Conservation (phyloP, 1,139 yeast genomes). For the Nakaseomyces delphensis region DNA sequence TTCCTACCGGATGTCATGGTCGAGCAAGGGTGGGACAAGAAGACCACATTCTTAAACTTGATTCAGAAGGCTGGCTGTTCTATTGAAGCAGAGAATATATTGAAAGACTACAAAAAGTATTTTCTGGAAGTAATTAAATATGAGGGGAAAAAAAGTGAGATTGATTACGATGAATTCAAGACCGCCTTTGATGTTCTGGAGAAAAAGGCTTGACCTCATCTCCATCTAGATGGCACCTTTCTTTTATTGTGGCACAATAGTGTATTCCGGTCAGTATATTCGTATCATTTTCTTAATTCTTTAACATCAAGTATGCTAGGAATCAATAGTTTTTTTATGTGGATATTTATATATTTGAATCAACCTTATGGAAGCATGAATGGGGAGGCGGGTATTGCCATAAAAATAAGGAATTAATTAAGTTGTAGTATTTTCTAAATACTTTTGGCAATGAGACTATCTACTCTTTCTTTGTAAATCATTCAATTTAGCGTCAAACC, state of each 20-base stretch:
- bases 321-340: too few relatives aligned
- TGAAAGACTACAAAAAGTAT: constrained; percentile 23
- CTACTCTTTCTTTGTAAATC: too few relatives aligned
- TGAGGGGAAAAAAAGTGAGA: constrained; percentile 26
- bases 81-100: constrained; percentile 13
- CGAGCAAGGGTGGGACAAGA: constrained; percentile 81
- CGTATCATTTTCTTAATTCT: background rate
- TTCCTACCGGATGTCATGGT: constrained; percentile 83
- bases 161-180: constrained; percentile 20
- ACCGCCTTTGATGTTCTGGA: background rate
- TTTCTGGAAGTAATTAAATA: constrained; percentile 29
- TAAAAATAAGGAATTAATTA: too few relatives aligned
- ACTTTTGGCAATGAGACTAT: too few relatives aligned
- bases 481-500: too few relatives aligned
- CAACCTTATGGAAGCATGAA: too few relatives aligned
- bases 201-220: background rate
- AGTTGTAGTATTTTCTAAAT: too few relatives aligned
- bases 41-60: constrained; percentile 60
- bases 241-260: background rate
- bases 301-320: too few relatives aligned
- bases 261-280: background rate
- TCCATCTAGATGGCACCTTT: too few relatives aligned
- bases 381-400: too few relatives aligned
- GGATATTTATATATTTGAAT: too few relatives aligned
- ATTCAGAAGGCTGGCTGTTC: constrained; percentile 52